These are phyloP conservation scores for Rhizophlyctis rosea DNA, from an alignment of 192 early-diverging fungal species.

Conservation along the genomic window DNA sequence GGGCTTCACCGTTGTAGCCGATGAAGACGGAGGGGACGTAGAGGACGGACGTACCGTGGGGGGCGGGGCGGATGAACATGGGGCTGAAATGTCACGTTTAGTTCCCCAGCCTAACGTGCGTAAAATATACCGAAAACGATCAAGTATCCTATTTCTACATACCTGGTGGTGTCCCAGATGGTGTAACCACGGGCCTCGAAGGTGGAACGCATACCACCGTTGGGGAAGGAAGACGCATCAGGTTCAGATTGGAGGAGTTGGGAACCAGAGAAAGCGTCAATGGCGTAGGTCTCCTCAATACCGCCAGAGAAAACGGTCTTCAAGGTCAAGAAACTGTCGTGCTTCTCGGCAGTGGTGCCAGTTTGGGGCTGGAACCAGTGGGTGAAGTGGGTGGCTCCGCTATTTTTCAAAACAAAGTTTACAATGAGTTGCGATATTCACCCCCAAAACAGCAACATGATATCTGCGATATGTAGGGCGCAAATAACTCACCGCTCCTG, in stretches of 20 bases:
- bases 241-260: conserved; percentile 98
- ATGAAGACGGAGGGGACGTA: conserved; percentile 99
- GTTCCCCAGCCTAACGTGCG: too few species aligned
- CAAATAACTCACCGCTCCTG: conserved; percentile 67
- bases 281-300: conserved; percentile 78
- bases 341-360: conserved; percentile 97
- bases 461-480: conserved; percentile 7
- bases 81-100: conserved; percentile 57
- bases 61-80: conserved; percentile 92
- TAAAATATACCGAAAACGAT: too few species aligned
- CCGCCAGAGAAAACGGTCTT: conserved; percentile 77
- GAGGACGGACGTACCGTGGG: conserved; percentile 87
- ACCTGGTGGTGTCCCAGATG: conserved; percentile 93
- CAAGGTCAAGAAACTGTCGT: conserved; percentile 94
- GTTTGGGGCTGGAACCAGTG: conserved; percentile 99
- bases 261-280: conserved; percentile 96
- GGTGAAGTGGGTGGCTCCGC: conserved; percentile 96
- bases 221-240: conserved; percentile 99
- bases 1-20: conserved; percentile 98
- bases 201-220: conserved; percentile 95
- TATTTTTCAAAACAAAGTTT: conserved; percentile 16
- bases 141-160: too few species aligned
- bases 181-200: conserved; percentile 99
- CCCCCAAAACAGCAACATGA: too few species aligned
- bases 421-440: too few species aligned